Conservation (phyloP, 371 early-diverging fungal species). For the Mucor circinelloides region DNA sequence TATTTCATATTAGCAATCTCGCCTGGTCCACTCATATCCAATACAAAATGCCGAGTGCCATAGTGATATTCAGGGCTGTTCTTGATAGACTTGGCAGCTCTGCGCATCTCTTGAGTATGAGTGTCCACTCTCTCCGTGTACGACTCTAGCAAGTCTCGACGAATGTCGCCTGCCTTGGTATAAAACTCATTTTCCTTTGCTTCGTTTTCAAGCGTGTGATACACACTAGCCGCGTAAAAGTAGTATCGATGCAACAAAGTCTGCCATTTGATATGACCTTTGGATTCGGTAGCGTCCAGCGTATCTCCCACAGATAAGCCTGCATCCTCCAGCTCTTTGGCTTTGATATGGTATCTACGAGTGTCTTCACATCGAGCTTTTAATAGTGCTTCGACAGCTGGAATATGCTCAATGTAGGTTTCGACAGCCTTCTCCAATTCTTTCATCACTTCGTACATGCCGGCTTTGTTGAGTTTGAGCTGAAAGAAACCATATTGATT, state of each 20-base stretch:
- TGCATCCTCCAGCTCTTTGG: conserved; percentile 10
- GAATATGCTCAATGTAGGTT: conserved; percentile 17
- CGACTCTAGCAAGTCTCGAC: conserved; percentile 37
- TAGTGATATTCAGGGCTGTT: background rate
- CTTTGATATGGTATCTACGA: background rate
- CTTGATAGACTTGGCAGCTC: background rate
- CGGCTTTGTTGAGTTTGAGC: conserved; percentile 20
- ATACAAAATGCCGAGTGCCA: background rate
- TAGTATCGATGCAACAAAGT: conserved; percentile 60
- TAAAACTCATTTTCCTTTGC: conserved; percentile 48
- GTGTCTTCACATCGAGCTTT: background rate
- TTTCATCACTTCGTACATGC: conserved; percentile 37
- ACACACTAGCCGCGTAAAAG: conserved; percentile 64
- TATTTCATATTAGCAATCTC: background rate
- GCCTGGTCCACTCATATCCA: background rate
- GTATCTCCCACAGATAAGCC: background rate
- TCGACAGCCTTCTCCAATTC: conserved; percentile 17
- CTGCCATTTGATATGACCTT: conserved; percentile 28
- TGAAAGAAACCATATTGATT: conserved; percentile 7
- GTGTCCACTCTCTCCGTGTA: conserved; percentile 28
- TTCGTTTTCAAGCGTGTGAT: conserved; percentile 41
- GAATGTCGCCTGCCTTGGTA: conserved; percentile 50
- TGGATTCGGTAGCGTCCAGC: background rate
- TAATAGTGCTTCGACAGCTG: conserved; percentile 3
- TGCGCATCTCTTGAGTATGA: background rate